Evolutionary conservation across 805 yeast species (phyloP).

Genomic region (Metschnikowia henanensis): DNA sequence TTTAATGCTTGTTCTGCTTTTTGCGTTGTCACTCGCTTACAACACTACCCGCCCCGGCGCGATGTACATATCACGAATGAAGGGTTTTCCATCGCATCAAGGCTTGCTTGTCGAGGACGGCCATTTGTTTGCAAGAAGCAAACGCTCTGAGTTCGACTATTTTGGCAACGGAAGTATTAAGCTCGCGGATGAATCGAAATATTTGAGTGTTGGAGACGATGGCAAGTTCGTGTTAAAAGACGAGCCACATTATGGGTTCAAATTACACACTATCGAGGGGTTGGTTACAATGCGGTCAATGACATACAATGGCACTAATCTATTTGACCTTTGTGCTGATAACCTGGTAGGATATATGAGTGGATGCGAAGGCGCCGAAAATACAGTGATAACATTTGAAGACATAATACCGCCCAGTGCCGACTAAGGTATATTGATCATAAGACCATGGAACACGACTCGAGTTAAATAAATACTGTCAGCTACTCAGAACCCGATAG

Average conservation of each 20-base stretch:
- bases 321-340: constrained; percentile 3
- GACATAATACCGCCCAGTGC: background rate
- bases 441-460: too few species aligned
- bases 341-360: constrained; percentile 1
- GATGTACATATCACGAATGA: background rate
- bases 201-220: background rate
- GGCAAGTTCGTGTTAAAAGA: background rate
- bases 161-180: background rate
- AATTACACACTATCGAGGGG: background rate
- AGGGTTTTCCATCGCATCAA: background rate
- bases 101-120: background rate
- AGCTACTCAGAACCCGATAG: too few species aligned
- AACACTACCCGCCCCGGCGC: background rate
- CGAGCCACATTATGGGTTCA: background rate
- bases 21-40: background rate
- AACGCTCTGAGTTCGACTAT: background rate
- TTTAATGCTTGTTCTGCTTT: background rate
- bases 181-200: background rate
- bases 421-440: too few species aligned
- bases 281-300: background rate
- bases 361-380: background rate
- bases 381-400: background rate
- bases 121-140: background rate
- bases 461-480: too few species aligned
- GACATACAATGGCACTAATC: background rate